Conservation (phyloP, 208 protist genomes). For the Tritrichomonas musculus region DNA sequence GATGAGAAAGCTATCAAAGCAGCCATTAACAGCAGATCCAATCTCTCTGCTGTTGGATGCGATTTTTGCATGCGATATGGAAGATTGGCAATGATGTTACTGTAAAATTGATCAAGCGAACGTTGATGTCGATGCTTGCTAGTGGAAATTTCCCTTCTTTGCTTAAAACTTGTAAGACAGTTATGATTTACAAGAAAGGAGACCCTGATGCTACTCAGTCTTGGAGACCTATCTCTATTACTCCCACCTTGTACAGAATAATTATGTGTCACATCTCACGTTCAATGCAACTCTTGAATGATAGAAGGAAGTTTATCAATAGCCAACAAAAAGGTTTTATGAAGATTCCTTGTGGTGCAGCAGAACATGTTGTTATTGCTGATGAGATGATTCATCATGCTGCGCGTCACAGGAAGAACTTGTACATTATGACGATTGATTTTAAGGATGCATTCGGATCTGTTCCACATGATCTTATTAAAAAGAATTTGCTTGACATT, state of each 20-base stretch:
- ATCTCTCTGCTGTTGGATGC: too few species aligned
- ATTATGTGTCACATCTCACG: not conserved
- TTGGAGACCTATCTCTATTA: not conserved
- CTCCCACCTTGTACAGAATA: not conserved
- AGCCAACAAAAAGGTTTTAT: not conserved
- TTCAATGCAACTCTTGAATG: not conserved
- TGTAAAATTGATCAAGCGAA: too few species aligned
- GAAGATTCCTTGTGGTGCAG: not conserved
- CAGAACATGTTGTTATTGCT: not conserved
- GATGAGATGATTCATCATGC: not conserved
- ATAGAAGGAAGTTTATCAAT: not conserved
- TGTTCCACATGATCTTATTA: not conserved
- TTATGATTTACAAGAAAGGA: too few species aligned
- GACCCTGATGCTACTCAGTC: too few species aligned
- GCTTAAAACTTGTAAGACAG: too few species aligned
- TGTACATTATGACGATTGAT: not conserved
- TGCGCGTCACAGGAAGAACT: not conserved
- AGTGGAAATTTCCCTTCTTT: too few species aligned
- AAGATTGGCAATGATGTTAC: too few species aligned
- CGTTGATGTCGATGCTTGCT: too few species aligned
- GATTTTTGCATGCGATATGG: too few species aligned
- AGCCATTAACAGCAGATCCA: too few species aligned
- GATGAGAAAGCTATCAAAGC: too few species aligned
- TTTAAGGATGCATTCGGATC: not conserved
- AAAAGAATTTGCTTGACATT: not conserved